Base-by-base conservation (phyloP, 345 rosid species). In the Reutealis trisperma region DNA sequence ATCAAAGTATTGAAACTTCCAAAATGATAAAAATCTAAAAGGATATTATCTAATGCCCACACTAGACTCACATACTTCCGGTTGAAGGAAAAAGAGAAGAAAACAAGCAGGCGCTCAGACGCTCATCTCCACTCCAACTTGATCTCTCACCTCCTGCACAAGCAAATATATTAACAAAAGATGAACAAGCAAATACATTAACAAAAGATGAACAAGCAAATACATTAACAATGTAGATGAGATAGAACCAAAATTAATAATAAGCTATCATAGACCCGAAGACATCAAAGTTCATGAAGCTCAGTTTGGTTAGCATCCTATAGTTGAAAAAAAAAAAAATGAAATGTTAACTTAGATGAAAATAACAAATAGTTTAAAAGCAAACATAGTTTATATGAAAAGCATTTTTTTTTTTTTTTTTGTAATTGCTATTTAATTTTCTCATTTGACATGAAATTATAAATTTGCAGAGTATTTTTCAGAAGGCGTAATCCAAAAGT, bases 71-170 rank as follows among this genome's bases (percentile, higher is more conserved):
- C 67, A 54, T 65, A 22, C 59, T 72, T 65, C 59, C 49, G 44
- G 60, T 24, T 45, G 76, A 42, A 44, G 27, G 49, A 47, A 14
- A 64, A 61, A 57, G 49, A n/a, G 51, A 58, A 66, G 51, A 58
- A 42, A 55, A 70, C 25, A 72, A 60, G 54, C 21, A 8, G 42
- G 30, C 41, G 60, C 37, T 67, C 61, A 25, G 41, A 42, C 45
- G 24, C 51, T 67, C 44, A 14, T 64, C 73, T 30, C 51, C 73
- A 73, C 59, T 71, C 24, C 72, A 44, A 59, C 37, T 58, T 37
- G 41, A 54, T 34, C 32, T 60, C 3, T 51, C 71, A 25, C 75
- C 44, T 10, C 41, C 21, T 34, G 41, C 0, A 34, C 41, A 34
- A 34, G 41, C 41, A 34, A n/a, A n/a, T n/a, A n/a, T n/a, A n/a